These are phyloP conservation scores for Botrytis elliptica DNA, from an alignment of 2,329 filamentous ascomycete species.

Conservation along the genomic window DNA sequence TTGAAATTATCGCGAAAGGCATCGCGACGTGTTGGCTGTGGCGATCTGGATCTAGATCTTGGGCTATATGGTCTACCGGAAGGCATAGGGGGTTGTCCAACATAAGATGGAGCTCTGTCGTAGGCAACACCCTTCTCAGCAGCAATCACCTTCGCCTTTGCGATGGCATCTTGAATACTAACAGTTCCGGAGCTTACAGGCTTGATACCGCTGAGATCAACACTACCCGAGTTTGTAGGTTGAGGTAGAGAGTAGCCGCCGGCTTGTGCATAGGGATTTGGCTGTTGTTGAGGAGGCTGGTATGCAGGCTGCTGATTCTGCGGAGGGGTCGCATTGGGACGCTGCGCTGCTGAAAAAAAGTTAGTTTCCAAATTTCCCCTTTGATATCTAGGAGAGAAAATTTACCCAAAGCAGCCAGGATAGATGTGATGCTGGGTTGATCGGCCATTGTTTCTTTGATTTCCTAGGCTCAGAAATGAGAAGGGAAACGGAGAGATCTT, in stretches of 20 bases:
- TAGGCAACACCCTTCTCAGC: conserved; percentile 73
- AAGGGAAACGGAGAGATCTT: background rate
- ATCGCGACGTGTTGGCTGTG: conserved; percentile 65
- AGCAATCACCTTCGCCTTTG: conserved; percentile 79
- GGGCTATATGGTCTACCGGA: conserved; percentile 61
- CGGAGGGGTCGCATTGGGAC: conserved; percentile 47
- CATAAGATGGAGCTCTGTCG: conserved; percentile 50
- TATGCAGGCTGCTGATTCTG: conserved; percentile 42
- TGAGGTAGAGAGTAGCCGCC: conserved; percentile 44
- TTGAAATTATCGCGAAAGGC: conserved; percentile 73
- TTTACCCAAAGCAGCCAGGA: conserved; percentile 51
- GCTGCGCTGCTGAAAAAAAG: conserved; percentile 46
- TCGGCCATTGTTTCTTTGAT: conserved; percentile 43
- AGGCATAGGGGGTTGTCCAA: conserved; percentile 45
- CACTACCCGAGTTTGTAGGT: conserved; percentile 69
- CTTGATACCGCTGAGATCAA: conserved; percentile 78
- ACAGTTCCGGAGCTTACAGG: conserved; percentile 78
- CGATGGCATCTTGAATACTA: conserved; percentile 79
- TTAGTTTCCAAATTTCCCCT: conserved; percentile 24
- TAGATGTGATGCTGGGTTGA: conserved; percentile 48
- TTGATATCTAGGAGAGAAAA: conserved; percentile 3
- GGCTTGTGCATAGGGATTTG: conserved; percentile 43
- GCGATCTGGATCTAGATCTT: conserved; percentile 69
- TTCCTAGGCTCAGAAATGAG: background rate
- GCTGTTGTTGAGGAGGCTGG: conserved; percentile 45